Base-by-base conservation (phyloP, 2,329 filamentous ascomycete genomes). In the Phaeosphaeria sp. region DNA sequence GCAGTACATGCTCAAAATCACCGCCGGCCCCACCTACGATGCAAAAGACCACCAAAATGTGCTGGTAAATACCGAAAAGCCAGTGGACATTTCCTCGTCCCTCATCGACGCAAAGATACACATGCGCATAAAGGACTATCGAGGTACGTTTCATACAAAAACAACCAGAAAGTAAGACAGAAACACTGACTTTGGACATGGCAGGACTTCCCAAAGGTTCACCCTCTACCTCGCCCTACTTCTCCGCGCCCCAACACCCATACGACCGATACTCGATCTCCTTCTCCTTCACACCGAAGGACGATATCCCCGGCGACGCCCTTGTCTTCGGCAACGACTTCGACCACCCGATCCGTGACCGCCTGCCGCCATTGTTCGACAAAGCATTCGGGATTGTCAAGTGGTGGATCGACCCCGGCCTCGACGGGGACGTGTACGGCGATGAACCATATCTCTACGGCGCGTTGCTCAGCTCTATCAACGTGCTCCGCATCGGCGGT, bases 261-360 rank as follows among this genome's bases (percentile, higher is more conserved):
- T 81, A 83, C 61, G 93, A 97, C 77, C 90, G 92, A 74, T 97
- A 97, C 81, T 91, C 89, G 68, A 92, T 98, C 68, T 84, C 87
- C 30, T 89, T 97, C 73, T 85, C 86, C 46, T 91, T 97, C 76
- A 87, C 85, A 0, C 91, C 90, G n/a, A 91, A 91, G 68, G 68
- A 80, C 27, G 77, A 77, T 36, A 87, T 96, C 55, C 82, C 83
- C 2, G 92, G 87, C 45, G 78, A 86, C 24, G 88, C 96, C 61
- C 82, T 99, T 2, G 88, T 97, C 53, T 97, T 97, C 68, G 95
- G 94, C 43, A 98, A 98, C 76, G 93, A 97, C 81, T 97, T 98
- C 74, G 93, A 97, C 72, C 87, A 91, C 50, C 92, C 95, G 0
- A 95, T 99, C 67, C 87, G 92, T 27, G 90, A 97, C 73, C 86